Base-by-base conservation (phyloP, 2,329 filamentous ascomycete species). In the Lasiodiplodia theobromae region DNA sequence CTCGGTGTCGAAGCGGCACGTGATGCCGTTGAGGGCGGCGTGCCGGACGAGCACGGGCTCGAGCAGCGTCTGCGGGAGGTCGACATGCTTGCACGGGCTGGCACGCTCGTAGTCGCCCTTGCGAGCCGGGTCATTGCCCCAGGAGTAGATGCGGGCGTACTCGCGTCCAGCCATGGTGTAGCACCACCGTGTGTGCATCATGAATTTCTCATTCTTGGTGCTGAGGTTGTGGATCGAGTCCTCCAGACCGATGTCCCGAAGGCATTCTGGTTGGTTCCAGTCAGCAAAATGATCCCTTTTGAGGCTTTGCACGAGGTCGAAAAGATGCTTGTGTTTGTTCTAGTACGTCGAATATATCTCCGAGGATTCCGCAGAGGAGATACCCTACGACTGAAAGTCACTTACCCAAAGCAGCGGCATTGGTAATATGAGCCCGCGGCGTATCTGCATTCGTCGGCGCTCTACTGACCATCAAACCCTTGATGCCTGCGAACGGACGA, bases 351-450 rank as follows among this genome's bases (percentile, higher is more conserved):
- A 28, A 18, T 28, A 18, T 28, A 12, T 34, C 18, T 18, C 23
- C 3, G 25, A 31, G 51, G 25, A 28, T 28, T 28, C 23, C n/a
- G n/a, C 23, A 11, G n/a, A 25, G 44, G 44, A 2, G 4, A 25
- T 52, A 21, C 49, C n/a, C 23, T 11, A 52, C 23, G 49, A 52
- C 49, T 52, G n/a, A 34, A 34, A 34, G 31, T 10, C 31, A 67
- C 73, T 44, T 73, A 82, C 81, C 80, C 21, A 86, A 74, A 0
- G 86, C 86, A 0, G 86, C 86, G 75, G 85, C 85, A 73, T 89
- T 90, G 53, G 85, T 88, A 68, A 89, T 87, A 73, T 89, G 87
- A 0, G 87, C 87, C 31, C 88, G 79, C 1, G 88, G 88, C 1
- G 86, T 88, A 68, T 86, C 79, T 1, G 87, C 86, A 1, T 84